Conservation (phyloP, 1,284 basidiomycete genomes). For the Apiotrichum domesticum region DNA sequence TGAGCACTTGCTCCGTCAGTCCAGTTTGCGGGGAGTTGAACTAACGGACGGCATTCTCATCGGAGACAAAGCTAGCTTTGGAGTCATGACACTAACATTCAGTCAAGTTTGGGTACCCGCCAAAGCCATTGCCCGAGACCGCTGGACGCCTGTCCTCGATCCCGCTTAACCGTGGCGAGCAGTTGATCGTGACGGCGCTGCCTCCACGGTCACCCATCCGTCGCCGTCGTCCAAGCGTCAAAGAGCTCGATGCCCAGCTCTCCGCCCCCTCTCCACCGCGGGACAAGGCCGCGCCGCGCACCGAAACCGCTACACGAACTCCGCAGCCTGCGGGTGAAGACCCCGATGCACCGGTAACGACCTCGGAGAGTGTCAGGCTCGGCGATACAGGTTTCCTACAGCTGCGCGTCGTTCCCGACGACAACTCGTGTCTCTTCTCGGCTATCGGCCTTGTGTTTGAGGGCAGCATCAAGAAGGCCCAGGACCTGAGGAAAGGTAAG, state of each 20-base stretch:
- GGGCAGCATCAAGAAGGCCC: constrained; percentile 60
- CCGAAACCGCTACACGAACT: background rate
- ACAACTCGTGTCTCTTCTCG: constrained; percentile 88
- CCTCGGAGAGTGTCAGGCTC: constrained; percentile 25
- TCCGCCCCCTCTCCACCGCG: constrained; percentile 29
- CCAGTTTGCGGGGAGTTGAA: too few species aligned
- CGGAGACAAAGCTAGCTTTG: background rate
- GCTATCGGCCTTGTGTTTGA: constrained; percentile 76
- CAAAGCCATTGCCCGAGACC: constrained; percentile 62
- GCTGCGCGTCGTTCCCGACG: constrained; percentile 75
- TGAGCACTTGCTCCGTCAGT: too few species aligned
- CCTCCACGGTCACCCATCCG: constrained; percentile 17
- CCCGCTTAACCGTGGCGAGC: constrained; percentile 69
- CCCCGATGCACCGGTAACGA: constrained; percentile 21
- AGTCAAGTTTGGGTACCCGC: constrained; percentile 85
- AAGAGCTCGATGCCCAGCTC: constrained; percentile 27
- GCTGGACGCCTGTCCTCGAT: constrained; percentile 66
- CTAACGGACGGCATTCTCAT: background rate
- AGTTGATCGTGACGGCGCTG: constrained; percentile 65
- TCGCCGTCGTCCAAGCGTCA: constrained; percentile 31
- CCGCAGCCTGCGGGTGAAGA: background rate
- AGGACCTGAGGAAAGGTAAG: constrained; percentile 38
- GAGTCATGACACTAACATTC: background rate
- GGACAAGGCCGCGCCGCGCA: constrained; percentile 14
- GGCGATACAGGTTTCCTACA: constrained; percentile 46